phyloP scores from a whole-genome alignment of 768 basidiomycete genomes.

The Jaapia argillacea region DNA sequence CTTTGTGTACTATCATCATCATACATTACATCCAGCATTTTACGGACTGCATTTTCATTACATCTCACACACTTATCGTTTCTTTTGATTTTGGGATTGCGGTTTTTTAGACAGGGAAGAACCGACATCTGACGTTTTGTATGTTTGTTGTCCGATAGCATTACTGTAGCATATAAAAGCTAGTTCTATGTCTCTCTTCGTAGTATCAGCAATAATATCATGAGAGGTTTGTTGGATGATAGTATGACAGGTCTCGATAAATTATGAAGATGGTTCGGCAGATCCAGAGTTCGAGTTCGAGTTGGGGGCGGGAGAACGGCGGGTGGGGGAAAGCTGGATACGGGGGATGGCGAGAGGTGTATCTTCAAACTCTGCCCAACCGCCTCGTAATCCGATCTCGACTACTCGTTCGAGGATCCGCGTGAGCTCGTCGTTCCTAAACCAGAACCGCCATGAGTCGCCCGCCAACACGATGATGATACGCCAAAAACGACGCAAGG shows the following conservation, averaged over 20 bases:
- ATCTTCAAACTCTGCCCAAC: slow-evolving; percentile 55
- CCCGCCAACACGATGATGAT: neutral
- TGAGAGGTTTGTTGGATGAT: neutral
- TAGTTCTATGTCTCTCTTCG: no score
- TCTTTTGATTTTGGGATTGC: neutral
- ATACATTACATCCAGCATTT: no score
- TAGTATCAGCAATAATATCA: no score
- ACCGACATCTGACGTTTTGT: no score
- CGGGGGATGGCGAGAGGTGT: slow-evolving; percentile 44
- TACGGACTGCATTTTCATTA: no score
- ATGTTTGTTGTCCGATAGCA: no score
- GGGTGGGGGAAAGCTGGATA: slow-evolving; percentile 20
- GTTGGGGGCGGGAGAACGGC: neutral
- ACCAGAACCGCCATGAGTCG: neutral
- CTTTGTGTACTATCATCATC: no score
- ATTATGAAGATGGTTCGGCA: neutral
- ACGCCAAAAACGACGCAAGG: neutral
- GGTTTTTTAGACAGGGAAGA: neutral
- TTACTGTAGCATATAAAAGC: no score
- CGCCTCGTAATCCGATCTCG: slow-evolving; percentile 53
- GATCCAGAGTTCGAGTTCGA: neutral
- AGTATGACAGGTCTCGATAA: neutral
- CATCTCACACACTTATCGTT: no score
- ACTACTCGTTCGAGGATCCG: slow-evolving; percentile 57
- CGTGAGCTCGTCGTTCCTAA: slow-evolving; percentile 58